Evolutionary conservation across 371 early-diverging fungal genomes (phyloP), one percentile per base, ranked within the genome.

Genomic region (Mortierella sp.): DNA sequence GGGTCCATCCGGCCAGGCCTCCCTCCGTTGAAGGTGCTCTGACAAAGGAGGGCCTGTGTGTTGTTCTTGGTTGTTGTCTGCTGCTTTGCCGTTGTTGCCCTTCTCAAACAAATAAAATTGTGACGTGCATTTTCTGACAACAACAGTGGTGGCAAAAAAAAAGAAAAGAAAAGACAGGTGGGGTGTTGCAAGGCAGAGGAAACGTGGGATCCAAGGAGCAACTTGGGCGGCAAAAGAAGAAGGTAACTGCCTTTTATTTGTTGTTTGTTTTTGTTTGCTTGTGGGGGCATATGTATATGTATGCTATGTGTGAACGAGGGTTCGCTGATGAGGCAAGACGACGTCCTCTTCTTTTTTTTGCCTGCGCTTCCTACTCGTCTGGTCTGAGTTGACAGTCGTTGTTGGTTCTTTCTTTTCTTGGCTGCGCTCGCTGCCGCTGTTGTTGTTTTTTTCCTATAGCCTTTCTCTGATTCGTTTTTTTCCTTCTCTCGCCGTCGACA

Each of bases 381-480:
- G 40, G 26, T 59, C 70, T n/a, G 54, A 61, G 70, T 54, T 54
- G 31, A 75, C 37, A 21, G 13, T 54, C 55, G 26, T 26, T 72
- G 31, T 16, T 40, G 51, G 2, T 51, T 10, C 34, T 69, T 44
- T 67, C 50, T 48, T 37, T 71, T 50, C 26, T 51, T 8, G 11
- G 50, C 72, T 55, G 73, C 73, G 43, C 73, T 54, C 14, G 26
- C 51, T 61, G n/a, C 44, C 51, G 53, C 53, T 37, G 26, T 55
- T 51, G 16, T 69, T 75, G 13, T 75, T 64, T 75, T 50, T 75
- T 75, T 13, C 50, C 26, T 76, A 43, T 40, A n/a, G n/a, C 1
- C 40, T 69, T 14, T 53, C n/a, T 54, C 54, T 57, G n/a, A n/a
- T 43, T 48, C 64, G 28, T 37, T n/a, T 26, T 51, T 71, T 67